Conservation (phyloP, 371 early-diverging fungal species). For the Chytridium lagenaria region DNA sequence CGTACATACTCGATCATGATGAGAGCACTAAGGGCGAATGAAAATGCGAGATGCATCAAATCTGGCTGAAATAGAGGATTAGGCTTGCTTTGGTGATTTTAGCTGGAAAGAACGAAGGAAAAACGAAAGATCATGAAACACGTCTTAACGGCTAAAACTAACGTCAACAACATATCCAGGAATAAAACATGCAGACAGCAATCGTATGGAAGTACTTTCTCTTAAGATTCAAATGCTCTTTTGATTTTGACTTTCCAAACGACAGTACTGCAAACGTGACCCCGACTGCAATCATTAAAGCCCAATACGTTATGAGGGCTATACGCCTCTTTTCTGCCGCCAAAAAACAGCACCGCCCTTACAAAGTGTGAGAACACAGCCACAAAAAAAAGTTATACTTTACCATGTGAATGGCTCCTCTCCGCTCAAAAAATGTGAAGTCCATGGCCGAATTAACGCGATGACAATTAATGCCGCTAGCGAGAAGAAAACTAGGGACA, state of each 20-base stretch:
- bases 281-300: constrained; percentile 57
- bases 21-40: constrained; percentile 73
- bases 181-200: constrained; percentile 82
- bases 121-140: too few species aligned
- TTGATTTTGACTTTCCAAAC: constrained; percentile 32
- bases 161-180: constrained; percentile 82
- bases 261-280: constrained; percentile 61
- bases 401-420: constrained; percentile 70
- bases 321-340: constrained; percentile 39
- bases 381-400: too few species aligned
- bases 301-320: constrained; percentile 64
- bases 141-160: constrained; percentile 39
- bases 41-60: constrained; percentile 82
- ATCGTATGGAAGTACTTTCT: constrained; percentile 89
- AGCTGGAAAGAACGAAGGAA: too few species aligned
- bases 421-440: constrained; percentile 44
- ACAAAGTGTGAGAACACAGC: too few species aligned
- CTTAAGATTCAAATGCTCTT: constrained; percentile 48
- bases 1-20: constrained; percentile 83
- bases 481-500: constrained; percentile 52
- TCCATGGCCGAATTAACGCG: constrained; percentile 59
- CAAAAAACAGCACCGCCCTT: constrained; percentile 64
- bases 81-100: background rate
- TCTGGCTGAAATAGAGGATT: constrained; percentile 53
- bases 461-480: constrained; percentile 51